A percentile compares a stretch with the other conserved stretches of the same genome.
Conservation (phyloP, 2,329 filamentous ascomycete species). For the Tolypocladium endophyticum region DNA sequence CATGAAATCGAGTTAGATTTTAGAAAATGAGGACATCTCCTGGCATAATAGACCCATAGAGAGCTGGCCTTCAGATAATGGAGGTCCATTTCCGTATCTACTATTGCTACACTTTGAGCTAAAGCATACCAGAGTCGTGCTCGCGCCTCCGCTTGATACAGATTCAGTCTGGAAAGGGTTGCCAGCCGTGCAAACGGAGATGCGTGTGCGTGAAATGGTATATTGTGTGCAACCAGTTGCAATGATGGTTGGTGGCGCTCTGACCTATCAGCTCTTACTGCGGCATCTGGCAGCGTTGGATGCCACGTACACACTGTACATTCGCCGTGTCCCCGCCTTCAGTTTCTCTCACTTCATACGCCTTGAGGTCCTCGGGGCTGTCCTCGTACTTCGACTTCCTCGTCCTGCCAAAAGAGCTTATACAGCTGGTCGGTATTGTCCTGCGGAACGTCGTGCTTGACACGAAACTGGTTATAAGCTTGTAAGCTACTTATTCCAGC, state of each 20-base stretch:
- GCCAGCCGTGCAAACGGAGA: conserved; percentile 24
- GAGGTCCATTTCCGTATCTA: too few relatives aligned
- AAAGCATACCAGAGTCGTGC: conserved; percentile 55
- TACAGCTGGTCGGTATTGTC: background rate
- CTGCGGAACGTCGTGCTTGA: background rate
- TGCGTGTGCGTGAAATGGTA: too few relatives aligned
- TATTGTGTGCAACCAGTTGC: too few relatives aligned
- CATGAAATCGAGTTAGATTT: background rate
- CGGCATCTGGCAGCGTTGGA: background rate
- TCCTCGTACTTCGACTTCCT: background rate
- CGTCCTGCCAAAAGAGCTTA: background rate
- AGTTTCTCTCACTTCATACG: background rate
- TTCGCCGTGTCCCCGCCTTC: background rate
- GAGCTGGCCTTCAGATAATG: background rate
- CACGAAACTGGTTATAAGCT: background rate
- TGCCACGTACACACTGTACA: too few relatives aligned
- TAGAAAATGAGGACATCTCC: background rate
- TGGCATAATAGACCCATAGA: background rate
- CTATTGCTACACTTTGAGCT: too few relatives aligned
- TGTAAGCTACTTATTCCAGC: too few relatives aligned
- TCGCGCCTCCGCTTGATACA: conserved; percentile 34
- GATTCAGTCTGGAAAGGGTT: too few relatives aligned
- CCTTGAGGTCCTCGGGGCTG: background rate
- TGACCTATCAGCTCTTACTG: too few relatives aligned
- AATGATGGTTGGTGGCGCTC: too few relatives aligned